Evolutionary conservation across 352 stramenopile species (phyloP), one percentile per base, ranked within the genome.

Genomic region (Globisporangium yorkense): DNA sequence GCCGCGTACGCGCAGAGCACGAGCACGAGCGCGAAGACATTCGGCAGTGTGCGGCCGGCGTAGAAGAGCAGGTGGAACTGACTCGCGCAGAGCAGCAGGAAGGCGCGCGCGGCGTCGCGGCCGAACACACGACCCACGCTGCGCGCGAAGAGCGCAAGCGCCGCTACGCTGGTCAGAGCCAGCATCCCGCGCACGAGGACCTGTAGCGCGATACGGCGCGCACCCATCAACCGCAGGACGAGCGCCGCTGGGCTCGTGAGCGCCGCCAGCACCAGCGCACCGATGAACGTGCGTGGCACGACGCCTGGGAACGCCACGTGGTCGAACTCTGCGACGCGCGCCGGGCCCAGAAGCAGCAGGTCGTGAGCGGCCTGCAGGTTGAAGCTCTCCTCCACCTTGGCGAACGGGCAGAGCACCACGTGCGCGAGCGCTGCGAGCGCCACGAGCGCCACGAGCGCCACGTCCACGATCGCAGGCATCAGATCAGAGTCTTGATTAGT

Each of bases 51-150:
- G 33, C 97, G 87, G 45, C 83, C 92, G 18, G 97, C 79, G 77
- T 99, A 99, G 72, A 99, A 99, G 43, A 97, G 78, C 1, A 99
- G 75, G 71, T 99, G 97, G 71, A 99, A 99, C 72, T 99, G 96
- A 56, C 76, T 87, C 13, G 77, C 79, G 59, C 83, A 94, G 53
- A 98, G 77, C 1, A 98, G 41, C 50, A 97, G 66, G 54, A 98
- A 84, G 58, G 91, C 96, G 20, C 70, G 57, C 45, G 71, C 75
- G 1, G 67, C 66, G 51, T 92, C 69, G 16, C 31, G 24, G 16
- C 24, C 49, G 49, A 43, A 43, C 49, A 18, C n/a, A 9, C 20
- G n/a, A 1, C 18, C 41, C 1, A 58, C 15, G 48, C 21, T 21
- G 50, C 54, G 12, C 31, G 40, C 49, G 29, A 95, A 87, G 53